Evolutionary conservation across 179 eudicot species (phyloP).

Genomic region (Drosera spatulata): DNA sequence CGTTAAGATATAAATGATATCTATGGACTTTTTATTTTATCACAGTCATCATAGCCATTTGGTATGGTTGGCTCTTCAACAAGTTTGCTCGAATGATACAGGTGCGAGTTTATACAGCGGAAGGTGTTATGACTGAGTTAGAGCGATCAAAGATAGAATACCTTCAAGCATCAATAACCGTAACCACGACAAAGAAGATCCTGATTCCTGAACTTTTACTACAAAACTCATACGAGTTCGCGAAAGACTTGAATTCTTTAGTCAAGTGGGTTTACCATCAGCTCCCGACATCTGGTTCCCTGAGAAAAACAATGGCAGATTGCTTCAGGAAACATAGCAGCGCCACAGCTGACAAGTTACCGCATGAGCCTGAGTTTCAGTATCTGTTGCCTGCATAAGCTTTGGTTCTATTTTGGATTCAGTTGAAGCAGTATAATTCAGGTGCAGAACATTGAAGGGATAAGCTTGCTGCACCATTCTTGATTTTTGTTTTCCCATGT

Average conservation of each 20-base stretch:
- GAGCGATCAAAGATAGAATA: conserved; percentile 79
- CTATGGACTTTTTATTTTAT: too few relatives aligned
- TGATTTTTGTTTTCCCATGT: too few relatives aligned
- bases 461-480: too few relatives aligned
- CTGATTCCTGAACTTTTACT: conserved; percentile 66
- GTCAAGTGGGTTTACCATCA: conserved; percentile 81
- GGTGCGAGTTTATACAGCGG: conserved; percentile 76
- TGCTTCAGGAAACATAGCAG: conserved; percentile 41
- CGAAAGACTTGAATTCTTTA: conserved; percentile 40
- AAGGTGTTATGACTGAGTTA: conserved; percentile 50
- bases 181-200: conserved; percentile 47
- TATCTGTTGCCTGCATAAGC: conserved; percentile 31
- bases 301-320: conserved; percentile 82
- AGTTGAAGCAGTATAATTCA: too few relatives aligned
- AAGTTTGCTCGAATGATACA: conserved; percentile 7
- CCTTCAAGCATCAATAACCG: conserved; percentile 74
- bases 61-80: neutral
- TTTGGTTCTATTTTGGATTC: neutral
- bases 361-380: conserved; percentile 75
- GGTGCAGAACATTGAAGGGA: too few relatives aligned
- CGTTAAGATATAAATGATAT: neutral
- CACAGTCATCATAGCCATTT: neutral
- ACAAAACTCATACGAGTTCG: conserved; percentile 55
- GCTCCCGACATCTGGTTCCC: conserved; percentile 71
- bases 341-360: conserved; percentile 42